Evolutionary conservation across 2,329 filamentous ascomycete species (phyloP).

Genomic region (Fusarium citri): DNA sequence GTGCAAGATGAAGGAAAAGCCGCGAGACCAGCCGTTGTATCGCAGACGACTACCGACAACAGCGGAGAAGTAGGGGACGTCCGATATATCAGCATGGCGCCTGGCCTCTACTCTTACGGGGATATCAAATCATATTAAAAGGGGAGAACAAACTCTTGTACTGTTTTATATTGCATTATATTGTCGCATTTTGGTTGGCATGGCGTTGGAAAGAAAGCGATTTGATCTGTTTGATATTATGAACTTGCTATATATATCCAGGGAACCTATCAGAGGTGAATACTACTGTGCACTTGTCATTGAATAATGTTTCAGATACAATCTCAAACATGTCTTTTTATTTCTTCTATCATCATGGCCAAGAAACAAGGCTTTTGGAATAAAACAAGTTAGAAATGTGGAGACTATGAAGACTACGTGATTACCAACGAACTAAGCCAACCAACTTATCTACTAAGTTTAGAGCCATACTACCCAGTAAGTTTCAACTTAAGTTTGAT

Average conservation of each 20-base stretch:
- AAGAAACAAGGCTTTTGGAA: not conserved
- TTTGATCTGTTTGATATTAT: not conserved
- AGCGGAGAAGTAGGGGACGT: slow-evolving; percentile 23
- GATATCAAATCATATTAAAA: slow-evolving; percentile 40
- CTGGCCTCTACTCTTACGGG: slow-evolving; percentile 45
- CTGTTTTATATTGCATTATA: slow-evolving; percentile 2
- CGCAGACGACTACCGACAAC: slow-evolving; percentile 18
- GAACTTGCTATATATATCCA: slow-evolving; percentile 1
- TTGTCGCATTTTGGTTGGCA: slow-evolving; percentile 19
- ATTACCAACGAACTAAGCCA: not conserved
- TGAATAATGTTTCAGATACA: not conserved
- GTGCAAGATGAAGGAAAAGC: slow-evolving; percentile 45
- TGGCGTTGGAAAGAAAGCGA: slow-evolving; percentile 35
- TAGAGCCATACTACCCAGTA: slow-evolving; percentile 8
- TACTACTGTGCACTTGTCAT: not conserved
- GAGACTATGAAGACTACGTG: slow-evolving; percentile 10
- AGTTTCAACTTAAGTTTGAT: slow-evolving; percentile 6
- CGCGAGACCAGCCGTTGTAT: slow-evolving; percentile 14
- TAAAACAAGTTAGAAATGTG: slow-evolving; percentile 19
- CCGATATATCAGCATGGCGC: slow-evolving; percentile 45
- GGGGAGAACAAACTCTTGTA: slow-evolving; percentile 4
- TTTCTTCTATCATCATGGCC: not conserved
- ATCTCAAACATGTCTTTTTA: not conserved
- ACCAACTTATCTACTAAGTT: slow-evolving; percentile 10
- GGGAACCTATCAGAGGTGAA: not conserved